Evolutionary conservation across 2,329 filamentous ascomycete genomes (phyloP).

Genomic region (Simplicillium sp.): DNA sequence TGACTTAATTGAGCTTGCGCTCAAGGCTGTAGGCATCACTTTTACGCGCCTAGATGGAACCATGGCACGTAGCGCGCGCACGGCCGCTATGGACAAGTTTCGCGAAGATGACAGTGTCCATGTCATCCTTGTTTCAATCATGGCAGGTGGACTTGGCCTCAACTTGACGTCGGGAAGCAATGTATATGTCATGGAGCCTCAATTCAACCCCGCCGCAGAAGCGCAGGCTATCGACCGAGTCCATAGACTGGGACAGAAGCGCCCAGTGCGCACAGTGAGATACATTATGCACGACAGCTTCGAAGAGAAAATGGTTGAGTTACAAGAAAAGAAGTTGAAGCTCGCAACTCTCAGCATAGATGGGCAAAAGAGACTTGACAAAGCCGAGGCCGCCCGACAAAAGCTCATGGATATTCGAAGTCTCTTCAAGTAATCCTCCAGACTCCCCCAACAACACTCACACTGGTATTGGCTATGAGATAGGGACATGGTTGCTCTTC

Average conservation of each 20-base stretch:
- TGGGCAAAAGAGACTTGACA: constrained; percentile 44
- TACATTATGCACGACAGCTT: constrained; percentile 89
- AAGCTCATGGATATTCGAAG: constrained; percentile 49
- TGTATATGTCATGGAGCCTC: constrained; percentile 96
- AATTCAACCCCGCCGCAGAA: constrained; percentile 93
- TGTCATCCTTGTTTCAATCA: constrained; percentile 86
- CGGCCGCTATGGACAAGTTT: constrained; percentile 67
- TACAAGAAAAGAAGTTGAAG: constrained; percentile 89
- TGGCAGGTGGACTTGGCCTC: constrained; percentile 81
- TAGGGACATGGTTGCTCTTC: neutral
- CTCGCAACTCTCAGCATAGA: constrained; percentile 83
- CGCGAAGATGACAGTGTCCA: constrained; percentile 60
- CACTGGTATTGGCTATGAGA: constrained; percentile 6
- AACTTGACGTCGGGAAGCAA: constrained; percentile 80
- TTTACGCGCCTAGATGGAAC: constrained; percentile 83
- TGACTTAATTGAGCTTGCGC: constrained; percentile 79
- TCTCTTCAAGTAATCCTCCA: constrained; percentile 38
- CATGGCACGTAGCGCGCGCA: constrained; percentile 69
- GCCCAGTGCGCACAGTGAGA: constrained; percentile 77
- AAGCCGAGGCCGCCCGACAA: constrained; percentile 47
- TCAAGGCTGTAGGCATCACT: constrained; percentile 55
- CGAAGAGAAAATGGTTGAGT: constrained; percentile 82
- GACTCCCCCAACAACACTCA: neutral
- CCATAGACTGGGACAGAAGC: constrained; percentile 79
- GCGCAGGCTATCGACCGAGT: constrained; percentile 92